These are phyloP conservation scores for Rhodamnia argentea DNA, from an alignment of 345 rosid genomes.

Conservation along the genomic window DNA sequence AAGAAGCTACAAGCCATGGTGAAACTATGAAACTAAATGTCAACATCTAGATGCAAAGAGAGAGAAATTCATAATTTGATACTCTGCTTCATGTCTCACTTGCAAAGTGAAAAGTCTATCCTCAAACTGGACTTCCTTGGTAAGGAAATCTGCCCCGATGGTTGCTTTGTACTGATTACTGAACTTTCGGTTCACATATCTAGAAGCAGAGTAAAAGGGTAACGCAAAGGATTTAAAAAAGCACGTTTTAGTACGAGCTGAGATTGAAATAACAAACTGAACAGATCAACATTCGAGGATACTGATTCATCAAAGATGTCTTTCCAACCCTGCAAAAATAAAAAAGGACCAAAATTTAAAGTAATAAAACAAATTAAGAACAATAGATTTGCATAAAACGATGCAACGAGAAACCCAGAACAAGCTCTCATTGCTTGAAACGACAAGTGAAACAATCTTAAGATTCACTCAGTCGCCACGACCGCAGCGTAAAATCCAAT, in stretches of 20 bases:
- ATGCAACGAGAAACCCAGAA: background rate
- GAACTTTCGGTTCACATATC: conserved; percentile 88
- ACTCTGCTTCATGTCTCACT: conserved; percentile 15
- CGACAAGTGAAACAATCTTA: background rate
- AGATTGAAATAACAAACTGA: background rate
- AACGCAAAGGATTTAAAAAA: background rate
- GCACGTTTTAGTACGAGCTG: background rate
- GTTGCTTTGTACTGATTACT: conserved; percentile 94
- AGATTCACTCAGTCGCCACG: background rate
- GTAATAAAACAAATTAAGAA: background rate
- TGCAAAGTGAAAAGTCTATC: conserved; percentile 88
- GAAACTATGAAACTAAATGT: background rate
- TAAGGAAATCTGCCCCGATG: conserved; percentile 91
- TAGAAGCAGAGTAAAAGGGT: conserved; percentile 11
- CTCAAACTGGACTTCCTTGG: conserved; percentile 83
- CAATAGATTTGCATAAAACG: background rate
- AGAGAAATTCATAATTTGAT: background rate
- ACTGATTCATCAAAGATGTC: conserved; percentile 97
- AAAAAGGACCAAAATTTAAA: background rate
- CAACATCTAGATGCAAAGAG: background rate
- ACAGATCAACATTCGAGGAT: conserved; percentile 15
- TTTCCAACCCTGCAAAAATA: conserved; percentile 61
- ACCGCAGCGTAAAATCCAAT: background rate
- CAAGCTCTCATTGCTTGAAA: background rate
- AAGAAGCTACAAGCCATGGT: background rate